Evolutionary conservation across 2,329 filamentous ascomycete species (phyloP).

Genomic region (Cladosporium austrohemisphaericum): DNA sequence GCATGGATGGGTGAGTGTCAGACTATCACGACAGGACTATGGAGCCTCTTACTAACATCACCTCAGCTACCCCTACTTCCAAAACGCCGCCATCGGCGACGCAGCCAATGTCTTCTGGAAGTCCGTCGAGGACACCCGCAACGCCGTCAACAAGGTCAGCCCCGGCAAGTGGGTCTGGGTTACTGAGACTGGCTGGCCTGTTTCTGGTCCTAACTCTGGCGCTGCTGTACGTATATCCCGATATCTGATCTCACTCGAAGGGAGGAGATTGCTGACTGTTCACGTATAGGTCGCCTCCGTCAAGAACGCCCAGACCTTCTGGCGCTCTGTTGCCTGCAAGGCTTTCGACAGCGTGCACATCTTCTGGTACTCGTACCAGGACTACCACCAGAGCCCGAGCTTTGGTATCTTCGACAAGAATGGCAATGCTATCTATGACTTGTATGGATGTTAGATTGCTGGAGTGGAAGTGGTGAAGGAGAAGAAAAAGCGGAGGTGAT

Average conservation of each 20-base stretch:
- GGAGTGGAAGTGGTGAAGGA: too few relatives aligned
- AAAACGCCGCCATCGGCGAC: constrained; percentile 56
- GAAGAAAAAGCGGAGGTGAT: too few relatives aligned
- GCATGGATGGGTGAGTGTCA: constrained; percentile 52
- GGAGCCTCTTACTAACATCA: constrained; percentile 5
- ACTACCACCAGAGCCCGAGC: constrained; percentile 43
- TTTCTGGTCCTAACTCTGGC: constrained; percentile 52
- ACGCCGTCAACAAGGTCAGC: constrained; percentile 43
- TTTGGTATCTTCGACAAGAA: constrained; percentile 40
- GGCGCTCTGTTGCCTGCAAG: constrained; percentile 58
- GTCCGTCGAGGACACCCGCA: constrained; percentile 33
- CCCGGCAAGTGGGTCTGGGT: constrained; percentile 31
- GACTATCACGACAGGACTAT: too few relatives aligned
- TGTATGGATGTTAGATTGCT: constrained; percentile 13
- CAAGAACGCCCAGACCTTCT: constrained; percentile 59
- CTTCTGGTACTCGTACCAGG: constrained; percentile 61
- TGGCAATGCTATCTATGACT: constrained; percentile 32
- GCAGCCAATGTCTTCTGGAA: constrained; percentile 53
- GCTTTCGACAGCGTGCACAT: constrained; percentile 51
- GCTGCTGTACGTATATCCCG: constrained; percentile 39
- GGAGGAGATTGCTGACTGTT: neutral
- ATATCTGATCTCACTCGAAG: too few relatives aligned
- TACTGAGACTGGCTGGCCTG: constrained; percentile 56
- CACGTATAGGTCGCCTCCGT: constrained; percentile 45
- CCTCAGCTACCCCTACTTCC: constrained; percentile 58